Evolutionary conservation across 495 filamentous ascomycete species (phyloP), one percentile per base, ranked within the genome.

Genomic region (Choiromyces venosus): DNA sequence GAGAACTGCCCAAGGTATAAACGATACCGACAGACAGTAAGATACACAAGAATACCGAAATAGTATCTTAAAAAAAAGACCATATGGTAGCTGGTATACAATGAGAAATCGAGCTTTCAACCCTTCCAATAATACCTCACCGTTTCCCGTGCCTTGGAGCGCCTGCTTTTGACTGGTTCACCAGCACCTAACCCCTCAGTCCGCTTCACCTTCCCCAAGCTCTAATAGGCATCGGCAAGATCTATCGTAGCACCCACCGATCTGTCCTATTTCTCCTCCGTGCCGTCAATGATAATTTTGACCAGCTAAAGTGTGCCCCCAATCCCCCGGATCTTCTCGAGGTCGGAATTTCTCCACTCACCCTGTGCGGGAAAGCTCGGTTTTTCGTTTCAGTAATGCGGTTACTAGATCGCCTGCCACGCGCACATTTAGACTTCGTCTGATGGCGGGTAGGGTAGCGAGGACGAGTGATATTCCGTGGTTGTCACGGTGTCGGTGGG

Each of bases 351-450:
- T 42, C 25, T 39, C 73, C 76, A 72, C 7, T 78, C 73, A 37
- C 66, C 68, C 25, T 83, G 75, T 12, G 80, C 72, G 16, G 74
- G 66, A n/a, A 36, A 76, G 68, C 1, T 78, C 68, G 18, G 76
- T 79, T 8, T 76, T 73, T 14, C 82, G 71, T n/a, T 83, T 84
- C 0, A 93, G 83, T 42, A 97, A 87, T 0, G 94, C 89, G 0
- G 91, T 93, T 7, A 93, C 95, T 18, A 99, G 88, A 77, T 98
- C 98, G 74, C 91, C n/a, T n/a, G n/a, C n/a, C n/a, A n/a, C n/a
- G n/a, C n/a, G n/a, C n/a, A n/a, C n/a, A n/a, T n/a, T n/a, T n/a
- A n/a, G n/a, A n/a, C n/a, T n/a, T n/a, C n/a, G n/a, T n/a, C n/a
- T n/a, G n/a, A n/a, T n/a, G n/a, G n/a, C n/a, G n/a, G n/a, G n/a